A percentile compares a stretch with the other conserved stretches of the same genome.
These are phyloP conservation scores for Fusarium falciforme DNA, from an alignment of 2,329 filamentous ascomycete genomes.

Conservation along the genomic window DNA sequence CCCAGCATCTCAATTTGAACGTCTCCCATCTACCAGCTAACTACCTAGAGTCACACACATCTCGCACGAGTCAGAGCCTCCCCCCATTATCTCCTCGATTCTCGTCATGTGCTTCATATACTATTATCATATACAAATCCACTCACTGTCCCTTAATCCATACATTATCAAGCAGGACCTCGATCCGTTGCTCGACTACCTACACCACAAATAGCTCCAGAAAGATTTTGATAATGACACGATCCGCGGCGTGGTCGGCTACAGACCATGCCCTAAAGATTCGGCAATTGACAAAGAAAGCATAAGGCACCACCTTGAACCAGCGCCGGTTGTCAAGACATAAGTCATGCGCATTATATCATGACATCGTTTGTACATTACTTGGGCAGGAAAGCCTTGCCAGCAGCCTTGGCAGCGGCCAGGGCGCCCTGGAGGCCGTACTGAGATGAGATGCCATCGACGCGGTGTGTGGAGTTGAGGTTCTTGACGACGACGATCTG, in stretches of 20 bases:
- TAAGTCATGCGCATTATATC: background rate
- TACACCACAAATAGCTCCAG: background rate
- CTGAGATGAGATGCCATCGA: slow-evolving; percentile 78
- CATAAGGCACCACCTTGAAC: background rate
- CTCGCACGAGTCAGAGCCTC: background rate
- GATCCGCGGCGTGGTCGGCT: background rate
- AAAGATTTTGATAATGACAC: background rate
- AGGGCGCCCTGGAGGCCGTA: slow-evolving; percentile 75
- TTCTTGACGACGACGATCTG: slow-evolving; percentile 92
- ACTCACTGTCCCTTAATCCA: background rate
- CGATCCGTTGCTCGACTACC: background rate
- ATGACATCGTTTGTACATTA: slow-evolving; percentile 2
- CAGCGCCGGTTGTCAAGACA: slow-evolving; percentile 1
- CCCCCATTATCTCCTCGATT: background rate
- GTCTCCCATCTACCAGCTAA: background rate
- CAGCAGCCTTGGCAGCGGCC: slow-evolving; percentile 46
- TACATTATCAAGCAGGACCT: background rate
- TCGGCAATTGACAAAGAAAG: background rate
- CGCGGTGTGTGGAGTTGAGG: slow-evolving; percentile 85
- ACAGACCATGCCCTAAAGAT: background rate
- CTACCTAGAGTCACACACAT: background rate
- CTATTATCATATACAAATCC: slow-evolving; percentile 6
- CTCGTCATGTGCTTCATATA: background rate
- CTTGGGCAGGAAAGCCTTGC: slow-evolving; percentile 37
- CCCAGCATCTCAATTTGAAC: slow-evolving; percentile 1